Conservation (phyloP, 23 red algal genomes). For the Gracilariopsis chorda region DNA sequence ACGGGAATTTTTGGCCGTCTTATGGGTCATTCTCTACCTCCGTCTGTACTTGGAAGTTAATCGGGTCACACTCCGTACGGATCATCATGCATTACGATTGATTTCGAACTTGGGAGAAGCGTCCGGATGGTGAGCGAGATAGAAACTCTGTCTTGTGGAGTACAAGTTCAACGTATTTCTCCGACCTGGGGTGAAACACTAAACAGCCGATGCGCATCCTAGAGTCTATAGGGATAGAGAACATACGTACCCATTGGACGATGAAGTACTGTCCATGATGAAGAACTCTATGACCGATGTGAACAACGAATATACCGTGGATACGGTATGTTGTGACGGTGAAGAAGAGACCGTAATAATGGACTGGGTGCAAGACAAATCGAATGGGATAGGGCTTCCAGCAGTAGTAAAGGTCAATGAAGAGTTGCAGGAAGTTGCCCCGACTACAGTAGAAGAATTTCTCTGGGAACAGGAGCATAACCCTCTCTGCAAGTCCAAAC, state of each 20-base stretch:
- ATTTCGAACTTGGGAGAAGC: slow-evolving; percentile 5
- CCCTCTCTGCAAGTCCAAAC: neutral
- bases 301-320: neutral
- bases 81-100: neutral
- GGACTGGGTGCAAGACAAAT: too few species aligned
- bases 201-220: slow-evolving; percentile 1
- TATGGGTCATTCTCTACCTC: slow-evolving; percentile 7
- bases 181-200: slow-evolving; percentile 15
- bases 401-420: neutral
- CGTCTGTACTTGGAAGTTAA: neutral
- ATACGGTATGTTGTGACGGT: neutral
- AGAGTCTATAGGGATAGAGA: neutral
- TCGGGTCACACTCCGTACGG: neutral
- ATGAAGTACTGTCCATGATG: neutral
- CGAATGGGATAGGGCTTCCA: too few species aligned
- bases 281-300: neutral
- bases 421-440: neutral
- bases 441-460: neutral
- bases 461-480: neutral
- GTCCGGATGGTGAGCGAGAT: neutral
- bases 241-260: neutral
- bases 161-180: slow-evolving; percentile 10
- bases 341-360: neutral
- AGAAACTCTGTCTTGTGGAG: neutral
- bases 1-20: neutral